Conservation (phyloP, 805 yeast species). For the Metschnikowia arizonensis region DNA sequence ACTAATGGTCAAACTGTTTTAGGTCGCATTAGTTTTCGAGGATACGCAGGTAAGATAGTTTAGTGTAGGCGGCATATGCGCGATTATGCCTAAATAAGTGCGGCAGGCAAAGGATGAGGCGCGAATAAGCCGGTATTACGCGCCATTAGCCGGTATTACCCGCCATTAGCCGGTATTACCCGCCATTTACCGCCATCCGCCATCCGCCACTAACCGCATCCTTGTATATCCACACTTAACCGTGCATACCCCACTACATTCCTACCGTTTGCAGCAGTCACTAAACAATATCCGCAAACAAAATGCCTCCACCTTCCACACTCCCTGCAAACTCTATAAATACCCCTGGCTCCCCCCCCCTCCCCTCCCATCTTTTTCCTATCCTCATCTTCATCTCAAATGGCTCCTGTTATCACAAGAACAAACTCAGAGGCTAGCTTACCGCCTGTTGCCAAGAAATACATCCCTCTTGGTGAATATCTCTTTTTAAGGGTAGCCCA, state of each 20-base stretch:
- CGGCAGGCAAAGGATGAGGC: no score
- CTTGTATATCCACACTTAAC: neutral
- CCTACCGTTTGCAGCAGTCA: neutral
- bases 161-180: constrained; percentile 8
- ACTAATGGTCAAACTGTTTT: no score
- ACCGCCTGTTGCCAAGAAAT: neutral
- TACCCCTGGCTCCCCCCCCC: neutral
- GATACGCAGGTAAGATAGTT: neutral
- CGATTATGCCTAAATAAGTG: no score
- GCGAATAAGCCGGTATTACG: neutral
- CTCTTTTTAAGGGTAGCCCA: constrained; percentile 54
- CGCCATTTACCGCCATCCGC: constrained; percentile 7
- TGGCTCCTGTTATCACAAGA: constrained; percentile 20
- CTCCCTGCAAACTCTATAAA: neutral
- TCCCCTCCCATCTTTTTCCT: neutral
- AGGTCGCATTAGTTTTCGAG: neutral
- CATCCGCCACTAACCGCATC: neutral
- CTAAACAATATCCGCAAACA: neutral
- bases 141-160: neutral
- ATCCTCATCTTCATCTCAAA: neutral
- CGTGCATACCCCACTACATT: neutral
- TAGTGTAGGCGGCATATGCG: neutral
- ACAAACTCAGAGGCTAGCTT: constrained; percentile 10
- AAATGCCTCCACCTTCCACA: no score
- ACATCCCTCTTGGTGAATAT: constrained; percentile 61